Evolutionary conservation across 2,329 filamentous ascomycete species (phyloP).

Genomic region (Arachnopeziza araneosa): DNA sequence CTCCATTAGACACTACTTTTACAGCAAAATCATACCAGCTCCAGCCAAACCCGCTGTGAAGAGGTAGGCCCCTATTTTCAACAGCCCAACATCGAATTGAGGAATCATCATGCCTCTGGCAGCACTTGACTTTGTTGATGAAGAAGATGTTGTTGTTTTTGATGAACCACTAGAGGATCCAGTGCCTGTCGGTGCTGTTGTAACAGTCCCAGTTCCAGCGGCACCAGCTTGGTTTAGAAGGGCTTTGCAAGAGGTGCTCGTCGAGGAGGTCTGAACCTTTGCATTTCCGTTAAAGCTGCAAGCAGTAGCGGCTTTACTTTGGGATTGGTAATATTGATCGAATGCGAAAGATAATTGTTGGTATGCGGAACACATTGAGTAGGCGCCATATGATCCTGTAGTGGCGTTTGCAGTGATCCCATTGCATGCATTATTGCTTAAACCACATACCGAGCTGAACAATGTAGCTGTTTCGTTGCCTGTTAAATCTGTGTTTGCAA

Average conservation of each 20-base stretch:
- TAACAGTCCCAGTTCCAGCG: slow-evolving; percentile 51
- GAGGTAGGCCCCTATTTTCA: slow-evolving; percentile 45
- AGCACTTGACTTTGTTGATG: slow-evolving; percentile 26
- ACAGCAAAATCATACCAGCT: slow-evolving; percentile 50
- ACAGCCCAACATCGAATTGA: slow-evolving; percentile 38
- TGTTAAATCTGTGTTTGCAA: slow-evolving; percentile 52
- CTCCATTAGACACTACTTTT: slow-evolving; percentile 19
- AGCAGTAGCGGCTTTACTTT: slow-evolving; percentile 48
- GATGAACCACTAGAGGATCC: slow-evolving; percentile 24
- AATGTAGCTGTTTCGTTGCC: slow-evolving; percentile 57
- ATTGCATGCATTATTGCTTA: slow-evolving; percentile 49
- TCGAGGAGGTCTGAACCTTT: slow-evolving; percentile 41
- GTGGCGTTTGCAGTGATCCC: slow-evolving; percentile 65
- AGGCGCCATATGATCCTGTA: slow-evolving; percentile 67
- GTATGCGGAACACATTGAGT: slow-evolving; percentile 67
- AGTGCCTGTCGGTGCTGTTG: slow-evolving; percentile 38
- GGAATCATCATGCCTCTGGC: slow-evolving; percentile 39
- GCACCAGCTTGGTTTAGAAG: slow-evolving; percentile 60
- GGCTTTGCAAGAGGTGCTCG: slow-evolving; percentile 48
- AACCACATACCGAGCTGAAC: slow-evolving; percentile 70
- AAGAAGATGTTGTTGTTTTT: slow-evolving; percentile 14
- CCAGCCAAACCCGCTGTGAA: slow-evolving; percentile 45
- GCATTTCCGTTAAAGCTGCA: slow-evolving; percentile 70
- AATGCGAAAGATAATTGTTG: slow-evolving; percentile 71
- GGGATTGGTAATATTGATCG: slow-evolving; percentile 63